phyloP scores from a whole-genome alignment of 2,329 filamentous ascomycete genomes.

The Ceratocystis cacaofunesta region DNA sequence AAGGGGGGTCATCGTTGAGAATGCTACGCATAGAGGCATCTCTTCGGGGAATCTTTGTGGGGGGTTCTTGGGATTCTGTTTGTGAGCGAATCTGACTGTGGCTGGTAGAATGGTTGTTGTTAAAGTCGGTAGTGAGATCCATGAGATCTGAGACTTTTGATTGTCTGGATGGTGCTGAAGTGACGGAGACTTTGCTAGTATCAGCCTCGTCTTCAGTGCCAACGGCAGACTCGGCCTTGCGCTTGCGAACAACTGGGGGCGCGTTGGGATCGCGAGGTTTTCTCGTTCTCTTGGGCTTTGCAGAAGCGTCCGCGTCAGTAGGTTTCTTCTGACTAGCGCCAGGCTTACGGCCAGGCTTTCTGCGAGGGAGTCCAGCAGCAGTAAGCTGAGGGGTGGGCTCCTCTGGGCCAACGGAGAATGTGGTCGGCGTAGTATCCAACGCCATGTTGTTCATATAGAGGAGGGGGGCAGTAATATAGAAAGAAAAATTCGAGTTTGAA shows the following conservation, averaged over 20 bases:
- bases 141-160: conserved; percentile 29
- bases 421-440: conserved; percentile 25
- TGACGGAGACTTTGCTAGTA: conserved; percentile 24
- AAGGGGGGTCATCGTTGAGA: conserved; percentile 38
- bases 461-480: neutral
- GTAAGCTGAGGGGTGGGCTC: conserved; percentile 36
- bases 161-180: conserved; percentile 24
- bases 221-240: conserved; percentile 33
- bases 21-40: conserved; percentile 43
- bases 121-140: conserved; percentile 15
- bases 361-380: conserved; percentile 42
- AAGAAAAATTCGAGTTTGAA: conserved; percentile 2
- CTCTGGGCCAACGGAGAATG: conserved; percentile 24
- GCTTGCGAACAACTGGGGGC: conserved; percentile 38
- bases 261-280: conserved; percentile 47
- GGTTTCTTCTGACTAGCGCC: conserved; percentile 37
- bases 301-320: conserved; percentile 27
- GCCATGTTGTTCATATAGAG: conserved; percentile 33
- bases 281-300: conserved; percentile 31
- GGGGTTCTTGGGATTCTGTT: conserved; percentile 23
- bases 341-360: conserved; percentile 52
- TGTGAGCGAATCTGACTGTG: conserved; percentile 19
- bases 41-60: conserved; percentile 36
- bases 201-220: conserved; percentile 27
- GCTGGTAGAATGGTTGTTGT: conserved; percentile 18